phyloP scores from a whole-genome alignment of 1,284 basidiomycete species.

The Naganishia sp. region DNA sequence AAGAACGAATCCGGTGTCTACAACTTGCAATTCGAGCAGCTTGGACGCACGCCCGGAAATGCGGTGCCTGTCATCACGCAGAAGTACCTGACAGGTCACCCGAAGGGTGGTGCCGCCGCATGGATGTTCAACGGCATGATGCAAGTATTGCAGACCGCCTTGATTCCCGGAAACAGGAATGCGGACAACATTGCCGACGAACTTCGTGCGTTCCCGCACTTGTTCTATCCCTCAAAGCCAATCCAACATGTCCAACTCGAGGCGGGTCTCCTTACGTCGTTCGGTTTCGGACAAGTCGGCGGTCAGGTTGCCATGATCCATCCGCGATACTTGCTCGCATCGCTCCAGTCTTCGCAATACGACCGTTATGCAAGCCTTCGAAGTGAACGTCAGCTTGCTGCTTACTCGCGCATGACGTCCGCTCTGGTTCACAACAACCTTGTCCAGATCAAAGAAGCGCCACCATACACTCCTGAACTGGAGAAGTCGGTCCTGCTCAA shows the following conservation, averaged over 20 bases:
- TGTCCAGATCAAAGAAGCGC: slow-evolving; percentile 92
- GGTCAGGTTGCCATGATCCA: slow-evolving; percentile 86
- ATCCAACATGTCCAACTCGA: slow-evolving; percentile 91
- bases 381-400: slow-evolving; percentile 67
- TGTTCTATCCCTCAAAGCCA: slow-evolving; percentile 96
- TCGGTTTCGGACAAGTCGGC: slow-evolving; percentile 99
- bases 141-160: slow-evolving; percentile 80
- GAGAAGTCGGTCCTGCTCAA: slow-evolving; percentile 89
- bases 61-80: slow-evolving; percentile 96
- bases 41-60: slow-evolving; percentile 87
- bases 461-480: slow-evolving; percentile 85
- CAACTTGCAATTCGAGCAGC: slow-evolving; percentile 86
- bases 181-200: slow-evolving; percentile 93
- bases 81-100: slow-evolving; percentile 93
- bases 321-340: slow-evolving; percentile 86
- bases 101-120: slow-evolving; percentile 94
- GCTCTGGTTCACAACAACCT: slow-evolving; percentile 91
- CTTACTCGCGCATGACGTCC: slow-evolving; percentile 91
- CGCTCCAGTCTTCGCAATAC: slow-evolving; percentile 72
- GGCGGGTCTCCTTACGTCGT: slow-evolving; percentile 90
- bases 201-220: slow-evolving; percentile 83
- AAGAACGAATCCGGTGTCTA: slow-evolving; percentile 97
- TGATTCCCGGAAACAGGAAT: slow-evolving; percentile 96
- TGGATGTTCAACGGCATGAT: slow-evolving; percentile 96
- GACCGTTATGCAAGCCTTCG: slow-evolving; percentile 74